Evolutionary conservation across 2,329 filamentous ascomycete genomes (phyloP), one percentile per base, ranked within the genome.

Genomic region (Hypoxylon sp.): DNA sequence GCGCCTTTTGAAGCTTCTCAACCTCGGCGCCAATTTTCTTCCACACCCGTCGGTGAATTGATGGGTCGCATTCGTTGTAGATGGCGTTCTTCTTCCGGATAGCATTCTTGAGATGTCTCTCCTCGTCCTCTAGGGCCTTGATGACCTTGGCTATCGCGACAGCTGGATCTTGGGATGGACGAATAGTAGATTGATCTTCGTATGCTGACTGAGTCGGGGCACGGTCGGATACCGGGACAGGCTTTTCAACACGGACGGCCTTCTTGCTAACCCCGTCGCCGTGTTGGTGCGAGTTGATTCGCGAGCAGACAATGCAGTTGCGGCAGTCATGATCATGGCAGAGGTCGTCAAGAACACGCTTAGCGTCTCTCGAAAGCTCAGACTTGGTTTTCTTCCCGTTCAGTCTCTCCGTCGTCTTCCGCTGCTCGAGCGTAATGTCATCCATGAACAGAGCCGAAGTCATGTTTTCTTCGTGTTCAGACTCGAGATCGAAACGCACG

Each of bases 141-240:
- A 96, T 88, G 18, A 96, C 90, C n/a, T 88, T 85, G 6, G 90
- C 89, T 20, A 97, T 83, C 8, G 92, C 91, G 38, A 88, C 76
- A 3, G 83, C 86, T 0, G 91, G 91, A 1, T 85, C 78, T 69
- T 91, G 88, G 1, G 88, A 81, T 4, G 88, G 87, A 4, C 89
- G 87, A 67, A 88, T 78, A 1, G 84, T 88, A 2, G 76, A 75
- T 45, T 84, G 80, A 35, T 84, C 81, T 10, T 86, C 82, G 55
- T 79, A 70, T n/a, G 53, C 63, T 18, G 67, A 63, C 7, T 67
- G 48, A 18, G 55, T 78, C 9, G 81, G 77, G 38, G 83, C 80
- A 73, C 73, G 85, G 71, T 87, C 83, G 0, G 86, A 88, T 51
- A 89, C 84, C 11, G 88, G 86, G 38, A 88, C 80, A 2, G 88